Evolutionary conservation across 805 yeast species (phyloP).

Genomic region (Candida arabinofermentans): DNA sequence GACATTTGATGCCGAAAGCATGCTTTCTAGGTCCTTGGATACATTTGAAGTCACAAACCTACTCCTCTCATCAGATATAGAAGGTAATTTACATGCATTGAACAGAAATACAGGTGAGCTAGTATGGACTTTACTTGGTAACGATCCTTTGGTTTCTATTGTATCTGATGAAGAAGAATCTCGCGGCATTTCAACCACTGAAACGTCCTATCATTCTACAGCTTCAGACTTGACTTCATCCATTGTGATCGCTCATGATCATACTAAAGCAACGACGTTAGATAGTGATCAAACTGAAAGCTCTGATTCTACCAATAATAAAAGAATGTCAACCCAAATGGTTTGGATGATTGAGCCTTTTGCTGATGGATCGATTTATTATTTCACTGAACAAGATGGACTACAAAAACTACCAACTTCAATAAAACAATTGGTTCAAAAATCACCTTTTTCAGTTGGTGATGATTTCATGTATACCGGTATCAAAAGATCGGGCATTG

Average conservation of each 20-base stretch:
- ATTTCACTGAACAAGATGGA: constrained; percentile 71
- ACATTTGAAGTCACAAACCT: constrained; percentile 43
- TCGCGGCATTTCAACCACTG: constrained; percentile 1
- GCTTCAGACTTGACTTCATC: constrained; percentile 1
- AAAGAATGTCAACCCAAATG: constrained; percentile 23
- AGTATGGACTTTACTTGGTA: constrained; percentile 71
- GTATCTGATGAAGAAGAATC: constrained; percentile 22
- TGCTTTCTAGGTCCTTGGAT: constrained; percentile 14
- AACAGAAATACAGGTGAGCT: constrained; percentile 70
- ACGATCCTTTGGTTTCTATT: constrained; percentile 52
- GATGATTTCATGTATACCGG: constrained; percentile 90
- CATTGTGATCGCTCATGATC: background rate
- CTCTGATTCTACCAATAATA: background rate
- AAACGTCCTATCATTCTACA: constrained; percentile 11
- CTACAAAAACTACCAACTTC: constrained; percentile 78
- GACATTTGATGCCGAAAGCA: background rate
- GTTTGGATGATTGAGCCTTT: constrained; percentile 91
- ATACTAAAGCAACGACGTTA: background rate
- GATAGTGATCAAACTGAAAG: background rate
- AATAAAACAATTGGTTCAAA: constrained; percentile 68
- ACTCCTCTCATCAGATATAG: constrained; percentile 72
- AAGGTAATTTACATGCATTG: constrained; percentile 82
- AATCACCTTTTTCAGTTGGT: constrained; percentile 81
- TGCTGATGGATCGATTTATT: constrained; percentile 78
- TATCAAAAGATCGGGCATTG: constrained; percentile 67